These are phyloP conservation scores for Saitozyma sp. DNA, from an alignment of 768 basidiomycete genomes.

Conservation along the genomic window DNA sequence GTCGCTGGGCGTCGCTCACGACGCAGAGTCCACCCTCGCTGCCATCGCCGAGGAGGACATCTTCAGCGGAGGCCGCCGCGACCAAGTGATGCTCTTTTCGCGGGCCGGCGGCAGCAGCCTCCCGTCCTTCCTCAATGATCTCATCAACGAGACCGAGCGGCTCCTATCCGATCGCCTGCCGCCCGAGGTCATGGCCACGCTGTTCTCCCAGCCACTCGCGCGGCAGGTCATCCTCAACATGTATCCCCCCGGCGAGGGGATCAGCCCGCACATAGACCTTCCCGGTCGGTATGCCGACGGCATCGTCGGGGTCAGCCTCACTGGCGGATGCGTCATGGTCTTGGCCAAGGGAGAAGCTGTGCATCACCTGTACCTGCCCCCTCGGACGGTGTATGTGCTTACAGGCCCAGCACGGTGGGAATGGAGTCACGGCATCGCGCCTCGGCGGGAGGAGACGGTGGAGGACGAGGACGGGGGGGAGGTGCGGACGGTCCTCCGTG, in stretches of 20 bases:
- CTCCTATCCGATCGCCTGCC: constrained; percentile 62
- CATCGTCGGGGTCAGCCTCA: constrained; percentile 82
- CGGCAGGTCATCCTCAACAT: constrained; percentile 88
- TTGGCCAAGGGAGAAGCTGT: constrained; percentile 53
- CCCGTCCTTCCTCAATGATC: constrained; percentile 60
- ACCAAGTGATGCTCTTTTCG: constrained; percentile 88
- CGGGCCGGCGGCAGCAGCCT: constrained; percentile 57
- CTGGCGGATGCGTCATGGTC: constrained; percentile 76
- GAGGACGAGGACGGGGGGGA: constrained; percentile 48
- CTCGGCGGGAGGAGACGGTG: constrained; percentile 64
- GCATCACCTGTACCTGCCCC: constrained; percentile 65
- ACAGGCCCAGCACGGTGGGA: constrained; percentile 76
- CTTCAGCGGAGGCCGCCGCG: constrained; percentile 55
- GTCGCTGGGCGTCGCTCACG: not conserved
- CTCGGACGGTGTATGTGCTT: constrained; percentile 73
- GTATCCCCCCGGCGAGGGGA: constrained; percentile 85
- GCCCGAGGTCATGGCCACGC: constrained; percentile 54
- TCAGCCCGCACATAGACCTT: constrained; percentile 83
- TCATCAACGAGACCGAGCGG: constrained; percentile 56
- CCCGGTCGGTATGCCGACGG: constrained; percentile 81
- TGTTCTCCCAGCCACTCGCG: constrained; percentile 55
- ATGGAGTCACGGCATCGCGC: constrained; percentile 86
- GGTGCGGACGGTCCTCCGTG: constrained; percentile 34
- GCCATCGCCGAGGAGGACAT: constrained; percentile 32
- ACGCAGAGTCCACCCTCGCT: constrained; percentile 10